Evolutionary conservation across 495 filamentous ascomycete genomes (phyloP), one percentile per base, ranked within the genome.

Genomic region (Cercophora newfieldiana): DNA sequence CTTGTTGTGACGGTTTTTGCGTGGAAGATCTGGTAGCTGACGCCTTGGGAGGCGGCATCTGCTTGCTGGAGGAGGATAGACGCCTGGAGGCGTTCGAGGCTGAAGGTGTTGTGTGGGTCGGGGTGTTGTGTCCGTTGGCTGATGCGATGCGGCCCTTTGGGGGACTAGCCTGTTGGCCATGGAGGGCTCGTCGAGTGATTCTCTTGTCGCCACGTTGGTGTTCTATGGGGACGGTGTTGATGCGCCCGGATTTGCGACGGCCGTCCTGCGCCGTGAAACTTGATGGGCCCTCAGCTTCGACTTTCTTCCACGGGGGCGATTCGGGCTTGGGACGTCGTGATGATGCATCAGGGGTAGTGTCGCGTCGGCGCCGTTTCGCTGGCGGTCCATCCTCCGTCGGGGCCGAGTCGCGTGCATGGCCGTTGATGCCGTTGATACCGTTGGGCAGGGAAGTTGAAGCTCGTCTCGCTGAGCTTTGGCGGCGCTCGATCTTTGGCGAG

Each of bases 281-380:
- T 8, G 95, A 92, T 3, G 95, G 95, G 0, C 94, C 96, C 50
- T 96, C 91, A 26, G 87, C 90, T 53, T 90, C 88, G 59, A 90
- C 81, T 75, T 88, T 94, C 80, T 95, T 98, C 95, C 95, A 99
- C 25, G 95, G 95, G 64, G 95, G 95, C 30, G 95, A 97, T 61
- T 81, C 78, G 24, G 74, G 74, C 68, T 87, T 87, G n/a, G 74
- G 74, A 57, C 70, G 68, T 26, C 81, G 79, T 21, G 69, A 26
- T 29, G 74, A 51, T 53, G 63, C 75, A 14, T 68, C 59, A 3
- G 81, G 79, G 1, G 80, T 80, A 28, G 75, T 70, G 28, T 77
- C 75, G 47, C 78, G 79, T 7, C 91, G 89, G 69, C 90, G 88
- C 72, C 88, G 88, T 77, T 95, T 96, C 12, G 83, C 81, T 58